Percentiles rank a stretch among this genome's conserved stretches.
These are phyloP conservation scores for Cyclotella cryptica DNA, from an alignment of 108 stramenopile species.

Conservation along the genomic window DNA sequence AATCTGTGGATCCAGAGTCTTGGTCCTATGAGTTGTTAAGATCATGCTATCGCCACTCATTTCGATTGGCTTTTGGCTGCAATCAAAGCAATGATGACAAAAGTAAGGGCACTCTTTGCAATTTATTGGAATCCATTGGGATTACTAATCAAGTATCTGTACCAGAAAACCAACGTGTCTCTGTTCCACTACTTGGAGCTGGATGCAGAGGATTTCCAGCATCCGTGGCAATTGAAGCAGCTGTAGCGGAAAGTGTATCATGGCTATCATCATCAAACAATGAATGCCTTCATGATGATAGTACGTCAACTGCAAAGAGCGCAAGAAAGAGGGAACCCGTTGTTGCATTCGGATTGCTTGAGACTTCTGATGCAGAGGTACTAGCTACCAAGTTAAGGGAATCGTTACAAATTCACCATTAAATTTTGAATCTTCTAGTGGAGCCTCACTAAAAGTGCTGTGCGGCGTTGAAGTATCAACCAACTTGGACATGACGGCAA, in stretches of 20 bases:
- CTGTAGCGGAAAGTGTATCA: constrained; percentile 31
- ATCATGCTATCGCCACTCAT: constrained; percentile 34
- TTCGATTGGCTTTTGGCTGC: constrained; percentile 39
- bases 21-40: constrained; percentile 45
- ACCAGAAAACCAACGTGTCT: constrained; percentile 40
- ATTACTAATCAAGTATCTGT: neutral
- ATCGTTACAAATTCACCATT: no score
- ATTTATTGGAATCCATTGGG: neutral
- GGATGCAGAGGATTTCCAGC: constrained; percentile 78
- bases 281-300: neutral
- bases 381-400: constrained; percentile 6
- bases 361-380: constrained; percentile 24
- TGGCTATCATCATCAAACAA: constrained; percentile 20
- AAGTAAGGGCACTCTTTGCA: constrained; percentile 3
- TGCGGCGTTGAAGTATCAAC: no score
- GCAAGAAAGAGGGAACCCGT: neutral
- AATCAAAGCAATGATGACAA: neutral
- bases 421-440: no score
- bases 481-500: no score
- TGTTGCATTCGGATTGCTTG: constrained; percentile 38
- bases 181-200: constrained; percentile 71
- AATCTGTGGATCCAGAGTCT: constrained; percentile 11
- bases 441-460: no score
- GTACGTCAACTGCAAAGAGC: neutral
- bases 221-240: constrained; percentile 57